These are phyloP conservation scores for Tricladium varicosporioides DNA, from an alignment of 2,329 filamentous ascomycete genomes.

Conservation along the genomic window DNA sequence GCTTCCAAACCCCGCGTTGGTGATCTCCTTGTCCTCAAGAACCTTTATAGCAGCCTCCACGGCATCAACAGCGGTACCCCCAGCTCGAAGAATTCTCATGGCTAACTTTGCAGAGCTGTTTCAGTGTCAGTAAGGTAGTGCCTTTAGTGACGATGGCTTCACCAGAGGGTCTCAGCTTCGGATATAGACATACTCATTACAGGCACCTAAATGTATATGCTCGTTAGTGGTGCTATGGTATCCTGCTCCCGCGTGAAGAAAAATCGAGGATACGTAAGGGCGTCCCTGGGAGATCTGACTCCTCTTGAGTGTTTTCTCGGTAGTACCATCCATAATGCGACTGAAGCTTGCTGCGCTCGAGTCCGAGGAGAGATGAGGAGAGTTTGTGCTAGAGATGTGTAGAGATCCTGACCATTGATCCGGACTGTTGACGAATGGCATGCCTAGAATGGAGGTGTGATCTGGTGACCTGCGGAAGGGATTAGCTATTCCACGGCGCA, in stretches of 20 bases:
- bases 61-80: constrained; percentile 80
- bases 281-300: constrained; percentile 15
- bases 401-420: constrained; percentile 8
- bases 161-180: constrained; percentile 16
- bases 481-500: constrained; percentile 18
- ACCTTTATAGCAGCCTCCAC: constrained; percentile 85
- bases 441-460: not conserved
- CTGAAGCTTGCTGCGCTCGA: constrained; percentile 3
- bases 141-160: not conserved
- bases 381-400: not conserved
- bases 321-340: constrained; percentile 29
- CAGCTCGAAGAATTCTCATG: constrained; percentile 77
- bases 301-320: constrained; percentile 24
- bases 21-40: constrained; percentile 92
- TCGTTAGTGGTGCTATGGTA: constrained; percentile 91
- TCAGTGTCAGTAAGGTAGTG: constrained; percentile 6
- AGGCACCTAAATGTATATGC: constrained; percentile 77
- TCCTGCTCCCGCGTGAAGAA: constrained; percentile 92
- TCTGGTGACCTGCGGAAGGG: constrained; percentile 17
- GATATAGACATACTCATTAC: constrained; percentile 64
- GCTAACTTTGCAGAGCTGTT: constrained; percentile 75
- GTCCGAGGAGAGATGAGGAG: not conserved
- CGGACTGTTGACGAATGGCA: constrained; percentile 13
- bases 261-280: constrained; percentile 66
- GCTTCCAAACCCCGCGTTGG: constrained; percentile 94